Evolutionary conservation across 371 early-diverging fungal genomes (phyloP), one percentile per base, ranked within the genome.

Genomic region (Syncephalis fuscata): DNA sequence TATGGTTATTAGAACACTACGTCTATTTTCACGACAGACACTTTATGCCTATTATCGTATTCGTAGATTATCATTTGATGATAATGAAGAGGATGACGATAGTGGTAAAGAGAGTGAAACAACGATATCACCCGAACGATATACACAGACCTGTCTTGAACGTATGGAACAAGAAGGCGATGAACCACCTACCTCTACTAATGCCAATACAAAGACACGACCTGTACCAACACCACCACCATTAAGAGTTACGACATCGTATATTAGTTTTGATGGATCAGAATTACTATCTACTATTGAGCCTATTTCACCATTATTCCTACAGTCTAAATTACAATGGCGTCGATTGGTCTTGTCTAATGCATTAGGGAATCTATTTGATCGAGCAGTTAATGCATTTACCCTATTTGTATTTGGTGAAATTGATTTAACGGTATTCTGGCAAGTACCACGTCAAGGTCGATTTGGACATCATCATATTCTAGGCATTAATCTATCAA

Each of bases 371-470:
- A 26, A 65, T 91, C 1, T 57, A 78, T 3, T 51, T 56, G 7
- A 57, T 64, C 11, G 63, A 74, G 16, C 59, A 61, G 11, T 54
- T 58, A 1, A 72, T 41, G 48, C 82, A 17, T 90, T 89, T 55
- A 75, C 88, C 0, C 60, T 88, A 8, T 90, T 79, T 55, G 78
- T 72, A 48, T 73, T 82, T 10, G 84, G 81, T 44, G 88, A 90
- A 49, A 71, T 91, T 19, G 95, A 94, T 54, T 64, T 92, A 44
- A 67, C 78, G 2, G 51, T 94, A n/a, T 82, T 84, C 54, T 94
- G 90, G 90, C 73, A 79, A 40, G 66, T 73, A 11, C 76, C 70
- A 24, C 64, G 66, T 21, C 55, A 63, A 58, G 64, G 57, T 36
- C 68, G 71, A 1, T 70, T 67, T 32, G 80, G 94, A 0, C 88